phyloP scores from a whole-genome alignment of 371 early-diverging fungal genomes.

The Mortierella sp. region DNA sequence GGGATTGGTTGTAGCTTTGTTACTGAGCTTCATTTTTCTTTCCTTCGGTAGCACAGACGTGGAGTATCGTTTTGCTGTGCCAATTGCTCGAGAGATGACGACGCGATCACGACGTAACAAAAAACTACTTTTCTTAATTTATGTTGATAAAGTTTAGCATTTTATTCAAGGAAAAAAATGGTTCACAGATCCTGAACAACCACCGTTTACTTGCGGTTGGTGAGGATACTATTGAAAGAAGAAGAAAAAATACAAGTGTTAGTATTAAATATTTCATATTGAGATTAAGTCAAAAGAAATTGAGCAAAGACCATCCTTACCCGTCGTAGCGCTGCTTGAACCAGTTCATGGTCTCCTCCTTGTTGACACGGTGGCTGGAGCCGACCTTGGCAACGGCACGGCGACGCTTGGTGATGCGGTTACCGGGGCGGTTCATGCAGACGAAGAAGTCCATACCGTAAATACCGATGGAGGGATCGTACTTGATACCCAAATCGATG shows the following conservation, averaged over 20 bases:
- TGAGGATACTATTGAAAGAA: slow-evolving; percentile 39
- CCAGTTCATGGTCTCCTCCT: slow-evolving; percentile 89
- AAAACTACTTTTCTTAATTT: too few relatives aligned
- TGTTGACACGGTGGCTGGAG: slow-evolving; percentile 93
- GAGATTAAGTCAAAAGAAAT: not conserved
- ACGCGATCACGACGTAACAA: too few relatives aligned
- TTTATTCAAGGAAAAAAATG: slow-evolving; percentile 28
- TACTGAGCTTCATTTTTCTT: too few relatives aligned
- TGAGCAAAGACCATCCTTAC: slow-evolving; percentile 16
- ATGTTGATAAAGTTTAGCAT: slow-evolving; percentile 9
- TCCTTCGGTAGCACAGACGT: too few relatives aligned
- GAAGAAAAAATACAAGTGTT: slow-evolving; percentile 54
- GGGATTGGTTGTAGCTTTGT: too few relatives aligned
- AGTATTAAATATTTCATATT: not conserved
- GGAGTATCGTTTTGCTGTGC: too few relatives aligned
- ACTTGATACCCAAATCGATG: slow-evolving; percentile 99
- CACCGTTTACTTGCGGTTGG: slow-evolving; percentile 52
- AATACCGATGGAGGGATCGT: slow-evolving; percentile 99
- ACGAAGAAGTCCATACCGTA: slow-evolving; percentile 90
- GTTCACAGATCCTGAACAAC: slow-evolving; percentile 16
- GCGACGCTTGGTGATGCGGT: slow-evolving; percentile 98
- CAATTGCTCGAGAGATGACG: too few relatives aligned
- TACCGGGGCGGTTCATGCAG: slow-evolving; percentile 98
- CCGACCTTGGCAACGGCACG: slow-evolving; percentile 92
- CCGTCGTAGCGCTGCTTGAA: slow-evolving; percentile 76